phyloP scores from a whole-genome alignment of 192 early-diverging fungal species.

The Coemansia javaensis region DNA sequence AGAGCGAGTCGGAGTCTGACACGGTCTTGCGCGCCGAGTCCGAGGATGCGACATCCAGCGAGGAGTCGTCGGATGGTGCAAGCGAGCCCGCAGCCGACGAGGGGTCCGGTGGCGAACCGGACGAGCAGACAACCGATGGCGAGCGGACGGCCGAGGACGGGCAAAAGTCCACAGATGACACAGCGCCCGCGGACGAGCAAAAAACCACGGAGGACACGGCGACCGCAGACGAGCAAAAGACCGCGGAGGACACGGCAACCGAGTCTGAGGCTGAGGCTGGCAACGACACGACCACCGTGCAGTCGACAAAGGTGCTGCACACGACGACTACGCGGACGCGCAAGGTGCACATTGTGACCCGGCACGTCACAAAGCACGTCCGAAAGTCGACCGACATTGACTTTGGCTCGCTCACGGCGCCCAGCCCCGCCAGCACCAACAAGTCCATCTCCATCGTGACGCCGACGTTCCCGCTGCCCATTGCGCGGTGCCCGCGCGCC shows the following conservation, averaged over 20 bases:
- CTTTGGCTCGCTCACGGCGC: not conserved
- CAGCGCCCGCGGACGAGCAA: not conserved
- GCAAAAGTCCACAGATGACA: not conserved
- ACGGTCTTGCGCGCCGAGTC: not conserved
- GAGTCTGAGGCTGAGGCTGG: not conserved
- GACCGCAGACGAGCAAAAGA: not conserved
- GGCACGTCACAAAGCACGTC: constrained; percentile 22
- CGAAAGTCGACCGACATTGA: not conserved
- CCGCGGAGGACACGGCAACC: not conserved
- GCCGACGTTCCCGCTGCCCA: constrained; percentile 42
- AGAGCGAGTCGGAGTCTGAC: not conserved
- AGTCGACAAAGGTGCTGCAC: constrained; percentile 38
- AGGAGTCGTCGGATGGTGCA: no score
- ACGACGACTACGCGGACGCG: constrained; percentile 26
- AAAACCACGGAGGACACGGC: not conserved
- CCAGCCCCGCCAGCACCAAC: constrained; percentile 13
- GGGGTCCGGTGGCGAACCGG: no score
- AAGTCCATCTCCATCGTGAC: constrained; percentile 37
- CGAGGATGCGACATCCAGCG: not conserved
- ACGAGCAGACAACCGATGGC: no score
- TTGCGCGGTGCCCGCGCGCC: constrained; percentile 30
- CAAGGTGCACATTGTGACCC: constrained; percentile 26
- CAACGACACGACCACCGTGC: constrained; percentile 35
- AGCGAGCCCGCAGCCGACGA: no score
- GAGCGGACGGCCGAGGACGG: no score